These are phyloP conservation scores for Ogataea kodamae DNA, from an alignment of 805 yeast genomes.

Conservation along the genomic window DNA sequence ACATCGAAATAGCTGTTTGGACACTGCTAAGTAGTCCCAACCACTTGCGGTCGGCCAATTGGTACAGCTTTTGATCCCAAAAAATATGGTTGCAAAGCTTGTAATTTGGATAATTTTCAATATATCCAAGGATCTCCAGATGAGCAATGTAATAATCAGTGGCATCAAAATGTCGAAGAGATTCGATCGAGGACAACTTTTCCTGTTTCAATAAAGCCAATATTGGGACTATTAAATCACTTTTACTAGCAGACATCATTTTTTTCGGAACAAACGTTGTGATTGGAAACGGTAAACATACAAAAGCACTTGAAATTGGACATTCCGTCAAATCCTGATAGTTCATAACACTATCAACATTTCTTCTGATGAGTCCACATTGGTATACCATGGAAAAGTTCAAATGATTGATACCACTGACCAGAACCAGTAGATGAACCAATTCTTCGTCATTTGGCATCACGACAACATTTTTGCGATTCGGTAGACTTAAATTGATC, in stretches of 20 bases:
- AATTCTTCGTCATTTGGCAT: slow-evolving; percentile 11
- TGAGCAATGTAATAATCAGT: too few relatives aligned
- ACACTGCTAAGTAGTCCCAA: slow-evolving; percentile 12
- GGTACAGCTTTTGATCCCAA: slow-evolving; percentile 8
- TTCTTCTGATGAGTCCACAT: slow-evolving; percentile 4
- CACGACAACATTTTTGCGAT: slow-evolving; percentile 11
- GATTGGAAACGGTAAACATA: too few relatives aligned
- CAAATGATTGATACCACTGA: slow-evolving; percentile 9
- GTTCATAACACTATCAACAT: slow-evolving; percentile 2
- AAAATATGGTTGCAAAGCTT: slow-evolving; percentile 11
- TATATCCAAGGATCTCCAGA: slow-evolving; percentile 11
- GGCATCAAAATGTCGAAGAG: too few relatives aligned
- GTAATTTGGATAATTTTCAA: slow-evolving; percentile 7
- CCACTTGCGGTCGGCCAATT: slow-evolving; percentile 16
- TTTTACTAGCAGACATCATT: background rate
- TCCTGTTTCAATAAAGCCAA: slow-evolving; percentile 9
- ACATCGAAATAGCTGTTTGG: slow-evolving; percentile 6
- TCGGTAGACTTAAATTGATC: slow-evolving; percentile 9
- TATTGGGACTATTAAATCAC: slow-evolving; percentile 9
- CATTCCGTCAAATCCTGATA: slow-evolving; percentile 4
- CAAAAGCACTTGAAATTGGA: slow-evolving; percentile 3
- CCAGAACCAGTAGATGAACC: slow-evolving; percentile 8
- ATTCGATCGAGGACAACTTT: slow-evolving; percentile 5
- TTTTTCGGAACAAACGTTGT: slow-evolving; percentile 10
- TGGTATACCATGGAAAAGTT: slow-evolving; percentile 12